Percentiles rank a stretch among this genome's conserved stretches.
Conservation (phyloP, 163 green algal genomes). For the Picocystis sp. region DNA sequence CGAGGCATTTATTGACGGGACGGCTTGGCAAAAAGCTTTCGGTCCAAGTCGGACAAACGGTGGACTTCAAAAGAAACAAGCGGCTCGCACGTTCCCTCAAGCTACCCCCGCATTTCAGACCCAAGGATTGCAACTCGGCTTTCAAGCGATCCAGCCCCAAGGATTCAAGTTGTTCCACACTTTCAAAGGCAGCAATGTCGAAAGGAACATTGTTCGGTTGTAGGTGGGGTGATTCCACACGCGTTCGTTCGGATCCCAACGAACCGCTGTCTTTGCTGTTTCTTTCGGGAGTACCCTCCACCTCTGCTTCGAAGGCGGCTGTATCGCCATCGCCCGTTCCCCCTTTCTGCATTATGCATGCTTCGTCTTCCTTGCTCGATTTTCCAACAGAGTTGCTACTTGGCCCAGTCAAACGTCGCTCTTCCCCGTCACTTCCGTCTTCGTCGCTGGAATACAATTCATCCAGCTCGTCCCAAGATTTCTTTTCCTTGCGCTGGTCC, state of each 20-base stretch:
- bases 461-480: too few relatives aligned
- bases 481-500: too few relatives aligned
- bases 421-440: too few relatives aligned
- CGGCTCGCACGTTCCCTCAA: conserved; percentile 35
- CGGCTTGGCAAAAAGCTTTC: conserved; percentile 28
- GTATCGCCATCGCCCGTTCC: neutral
- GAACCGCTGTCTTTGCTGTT: too few relatives aligned
- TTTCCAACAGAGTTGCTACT: too few relatives aligned
- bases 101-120: conserved; percentile 46
- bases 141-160: conserved; percentile 42
- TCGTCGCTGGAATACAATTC: too few relatives aligned
- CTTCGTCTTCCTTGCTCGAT: too few relatives aligned
- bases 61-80: conserved; percentile 43
- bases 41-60: conserved; percentile 30
- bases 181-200: conserved; percentile 10
- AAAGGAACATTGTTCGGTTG: neutral
- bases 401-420: too few relatives aligned
- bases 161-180: conserved; percentile 22
- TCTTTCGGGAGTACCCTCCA: neutral
- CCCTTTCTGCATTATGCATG: neutral
- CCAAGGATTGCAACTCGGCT: conserved; percentile 26
- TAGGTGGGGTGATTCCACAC: too few relatives aligned
- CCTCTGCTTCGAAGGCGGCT: neutral
- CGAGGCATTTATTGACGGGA: too few relatives aligned
- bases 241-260: too few relatives aligned